phyloP scores from a whole-genome alignment of 495 filamentous ascomycete species.

The Penicillium fimorum region DNA sequence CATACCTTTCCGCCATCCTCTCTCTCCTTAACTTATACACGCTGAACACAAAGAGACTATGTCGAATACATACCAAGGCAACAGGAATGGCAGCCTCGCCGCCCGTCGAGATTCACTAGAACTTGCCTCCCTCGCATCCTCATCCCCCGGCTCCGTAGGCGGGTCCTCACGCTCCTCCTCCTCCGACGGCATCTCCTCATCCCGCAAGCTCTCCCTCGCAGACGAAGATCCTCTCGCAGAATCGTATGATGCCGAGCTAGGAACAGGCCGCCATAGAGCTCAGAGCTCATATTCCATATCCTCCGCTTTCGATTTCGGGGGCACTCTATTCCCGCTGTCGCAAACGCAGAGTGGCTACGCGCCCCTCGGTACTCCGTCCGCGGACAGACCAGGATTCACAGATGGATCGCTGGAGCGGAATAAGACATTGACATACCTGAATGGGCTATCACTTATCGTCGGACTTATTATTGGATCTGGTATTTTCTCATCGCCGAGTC shows the following conservation, averaged over 20 bases:
- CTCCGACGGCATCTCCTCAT: conserved; percentile 81
- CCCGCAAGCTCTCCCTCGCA: conserved; percentile 84
- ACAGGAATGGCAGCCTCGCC: conserved; percentile 29
- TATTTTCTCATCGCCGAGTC: conserved; percentile 92
- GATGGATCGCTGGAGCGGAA: conserved; percentile 79
- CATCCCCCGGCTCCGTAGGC: conserved; percentile 50
- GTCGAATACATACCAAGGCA: conserved; percentile 36
- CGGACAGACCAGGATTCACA: conserved; percentile 42
- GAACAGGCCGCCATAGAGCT: conserved; percentile 48
- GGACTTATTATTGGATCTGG: conserved; percentile 96
- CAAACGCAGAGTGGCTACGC: conserved; percentile 80
- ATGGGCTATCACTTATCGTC: conserved; percentile 85
- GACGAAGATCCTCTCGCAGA: conserved; percentile 75
- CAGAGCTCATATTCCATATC: conserved; percentile 80
- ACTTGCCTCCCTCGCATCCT: conserved; percentile 90
- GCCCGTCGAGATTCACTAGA: conserved; percentile 87
- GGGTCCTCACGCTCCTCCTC: conserved; percentile 71
- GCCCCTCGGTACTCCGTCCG: conserved; percentile 70
- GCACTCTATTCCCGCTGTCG: conserved; percentile 90
- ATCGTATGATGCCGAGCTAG: conserved; percentile 49
- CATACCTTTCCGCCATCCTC: conserved; percentile 2
- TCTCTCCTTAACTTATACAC: neutral
- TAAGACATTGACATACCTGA: conserved; percentile 92
- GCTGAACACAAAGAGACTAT: conserved; percentile 27
- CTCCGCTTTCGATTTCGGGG: conserved; percentile 90